phyloP scores from a whole-genome alignment of 345 rosid species.

The Gossypium herbaceum region DNA sequence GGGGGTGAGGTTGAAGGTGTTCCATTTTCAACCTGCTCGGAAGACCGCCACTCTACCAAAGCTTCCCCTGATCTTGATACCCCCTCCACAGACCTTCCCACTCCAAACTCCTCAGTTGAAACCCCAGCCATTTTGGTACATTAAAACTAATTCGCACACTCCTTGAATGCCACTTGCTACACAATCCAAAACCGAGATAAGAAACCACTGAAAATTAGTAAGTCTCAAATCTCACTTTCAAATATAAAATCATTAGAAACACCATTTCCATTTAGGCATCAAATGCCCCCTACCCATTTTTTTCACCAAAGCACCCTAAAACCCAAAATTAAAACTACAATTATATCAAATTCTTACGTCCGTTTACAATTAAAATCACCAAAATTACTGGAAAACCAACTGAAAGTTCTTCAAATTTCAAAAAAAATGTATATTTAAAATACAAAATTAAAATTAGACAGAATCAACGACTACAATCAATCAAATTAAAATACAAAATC shows the following conservation, averaged over 20 bases:
- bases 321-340: constrained; percentile 8
- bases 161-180: constrained; percentile 31
- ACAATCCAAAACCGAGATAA: constrained; percentile 9
- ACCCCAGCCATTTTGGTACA: constrained; percentile 59
- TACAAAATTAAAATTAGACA: not conserved
- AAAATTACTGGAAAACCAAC: not conserved
- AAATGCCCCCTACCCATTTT: not conserved
- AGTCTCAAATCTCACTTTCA: constrained; percentile 12
- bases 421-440: not conserved
- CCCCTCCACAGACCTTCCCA: constrained; percentile 64
- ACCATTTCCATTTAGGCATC: not conserved
- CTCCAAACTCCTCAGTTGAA: constrained; percentile 64
- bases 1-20: constrained; percentile 87
- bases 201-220: not conserved
- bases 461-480: not conserved
- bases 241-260: not conserved
- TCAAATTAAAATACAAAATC: constrained; percentile 6
- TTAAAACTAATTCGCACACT: constrained; percentile 30
- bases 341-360: not conserved
- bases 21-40: constrained; percentile 91
- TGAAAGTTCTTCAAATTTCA: not conserved
- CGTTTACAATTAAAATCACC: not conserved
- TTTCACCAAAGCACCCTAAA: not conserved
- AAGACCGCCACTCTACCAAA: constrained; percentile 87
- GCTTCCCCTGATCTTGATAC: constrained; percentile 68